Evolutionary conservation across 2,329 filamentous ascomycete genomes (phyloP).

Genomic region (Hirsutella rhossiliensis): DNA sequence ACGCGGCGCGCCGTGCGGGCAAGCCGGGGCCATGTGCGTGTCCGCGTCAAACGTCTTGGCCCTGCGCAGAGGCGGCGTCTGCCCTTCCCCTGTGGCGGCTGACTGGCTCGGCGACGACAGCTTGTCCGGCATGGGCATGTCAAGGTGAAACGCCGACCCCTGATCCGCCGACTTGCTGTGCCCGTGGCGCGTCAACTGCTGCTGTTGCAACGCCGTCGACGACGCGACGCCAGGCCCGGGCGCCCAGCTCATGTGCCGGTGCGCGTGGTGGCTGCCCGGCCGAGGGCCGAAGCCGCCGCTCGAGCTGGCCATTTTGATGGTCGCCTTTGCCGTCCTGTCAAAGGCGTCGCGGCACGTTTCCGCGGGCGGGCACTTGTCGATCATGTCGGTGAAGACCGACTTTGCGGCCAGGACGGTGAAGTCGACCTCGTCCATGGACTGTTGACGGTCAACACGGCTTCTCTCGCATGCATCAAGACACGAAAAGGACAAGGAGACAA

Average conservation of each 20-base stretch:
- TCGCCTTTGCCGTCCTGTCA: conserved; percentile 88
- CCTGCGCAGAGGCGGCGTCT: conserved; percentile 26
- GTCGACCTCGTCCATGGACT: conserved; percentile 92
- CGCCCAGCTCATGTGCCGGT: conserved; percentile 17
- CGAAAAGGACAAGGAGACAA: neutral
- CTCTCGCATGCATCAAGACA: neutral
- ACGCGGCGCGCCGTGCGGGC: conserved; percentile 16
- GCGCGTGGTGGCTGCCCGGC: conserved; percentile 16
- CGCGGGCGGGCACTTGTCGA: conserved; percentile 88
- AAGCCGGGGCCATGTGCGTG: conserved; percentile 17
- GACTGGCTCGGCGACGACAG: conserved; percentile 29
- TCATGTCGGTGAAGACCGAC: conserved; percentile 81
- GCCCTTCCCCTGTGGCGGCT: conserved; percentile 19
- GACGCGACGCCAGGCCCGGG: conserved; percentile 14
- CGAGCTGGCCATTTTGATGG: conserved; percentile 85
- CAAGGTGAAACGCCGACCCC: conserved; percentile 18
- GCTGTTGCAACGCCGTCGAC: conserved; percentile 6
- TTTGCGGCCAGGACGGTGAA: conserved; percentile 90
- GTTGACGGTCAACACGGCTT: neutral
- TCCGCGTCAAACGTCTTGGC: conserved; percentile 23
- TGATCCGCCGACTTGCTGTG: conserved; percentile 15
- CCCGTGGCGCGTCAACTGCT: conserved; percentile 12
- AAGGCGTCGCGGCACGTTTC: conserved; percentile 93
- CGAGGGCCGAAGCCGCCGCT: conserved; percentile 63
- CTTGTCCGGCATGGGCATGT: conserved; percentile 24